These are phyloP conservation scores for Ogataea nakhonphanomensis DNA, from an alignment of 805 yeast species.

Conservation along the genomic window DNA sequence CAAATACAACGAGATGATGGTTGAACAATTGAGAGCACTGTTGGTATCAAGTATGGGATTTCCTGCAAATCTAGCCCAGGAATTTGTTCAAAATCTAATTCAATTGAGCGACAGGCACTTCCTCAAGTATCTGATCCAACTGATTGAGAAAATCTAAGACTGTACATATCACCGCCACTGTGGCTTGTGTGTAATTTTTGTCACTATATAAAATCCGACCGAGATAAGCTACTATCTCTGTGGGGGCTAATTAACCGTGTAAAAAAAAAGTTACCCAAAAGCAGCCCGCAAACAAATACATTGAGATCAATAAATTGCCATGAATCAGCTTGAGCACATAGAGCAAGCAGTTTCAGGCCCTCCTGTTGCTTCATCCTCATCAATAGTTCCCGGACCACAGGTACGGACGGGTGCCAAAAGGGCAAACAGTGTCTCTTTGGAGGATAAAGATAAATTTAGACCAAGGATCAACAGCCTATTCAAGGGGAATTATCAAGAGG, in stretches of 20 bases:
- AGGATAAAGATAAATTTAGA: slow-evolving; percentile 28
- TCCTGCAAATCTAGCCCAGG: slow-evolving; percentile 55
- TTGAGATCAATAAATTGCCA: neutral
- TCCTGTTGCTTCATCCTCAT: neutral
- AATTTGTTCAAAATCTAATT: slow-evolving; percentile 58
- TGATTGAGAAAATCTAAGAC: slow-evolving; percentile 30
- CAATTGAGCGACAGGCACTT: slow-evolving; percentile 58
- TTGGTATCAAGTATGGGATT: slow-evolving; percentile 58
- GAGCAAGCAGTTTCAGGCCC: slow-evolving; percentile 7
- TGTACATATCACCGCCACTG: slow-evolving; percentile 4
- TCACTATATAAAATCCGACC: neutral
- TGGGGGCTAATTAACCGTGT: slow-evolving; percentile 10
- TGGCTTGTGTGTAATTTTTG: slow-evolving; percentile 1
- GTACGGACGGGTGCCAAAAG: slow-evolving; percentile 22
- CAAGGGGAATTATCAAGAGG: slow-evolving; percentile 16
- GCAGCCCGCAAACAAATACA: slow-evolving; percentile 10
- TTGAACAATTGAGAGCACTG: slow-evolving; percentile 27
- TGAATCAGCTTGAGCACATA: slow-evolving; percentile 8
- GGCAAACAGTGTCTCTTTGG: slow-evolving; percentile 30
- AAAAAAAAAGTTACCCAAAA: slow-evolving; percentile 9
- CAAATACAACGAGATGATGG: slow-evolving; percentile 30
- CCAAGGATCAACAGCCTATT: slow-evolving; percentile 24
- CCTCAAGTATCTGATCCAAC: slow-evolving; percentile 59
- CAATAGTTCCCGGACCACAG: neutral
- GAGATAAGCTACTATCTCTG: slow-evolving; percentile 7